Percentiles rank a stretch among this genome's conserved stretches.
Evolutionary conservation across 257 asterid genomes (phyloP).

Genomic region (Fraxinus anomala): DNA sequence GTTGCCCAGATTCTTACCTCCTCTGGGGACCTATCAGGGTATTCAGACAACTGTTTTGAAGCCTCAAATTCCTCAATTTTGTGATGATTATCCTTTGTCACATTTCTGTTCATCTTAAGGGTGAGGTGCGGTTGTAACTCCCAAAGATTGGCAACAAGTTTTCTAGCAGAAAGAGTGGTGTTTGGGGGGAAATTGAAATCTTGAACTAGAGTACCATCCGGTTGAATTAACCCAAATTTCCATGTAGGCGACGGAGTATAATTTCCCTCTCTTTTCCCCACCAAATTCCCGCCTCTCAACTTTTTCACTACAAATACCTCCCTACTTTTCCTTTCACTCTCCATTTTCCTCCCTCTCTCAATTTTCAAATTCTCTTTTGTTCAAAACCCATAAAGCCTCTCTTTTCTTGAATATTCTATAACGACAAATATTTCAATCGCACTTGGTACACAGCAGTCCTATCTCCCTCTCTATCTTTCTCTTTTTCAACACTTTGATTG

Average conservation of each 20-base stretch:
- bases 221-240: constrained; percentile 61
- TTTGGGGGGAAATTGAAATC: constrained; percentile 45
- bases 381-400: constrained; percentile 22
- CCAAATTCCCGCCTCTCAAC: constrained; percentile 64
- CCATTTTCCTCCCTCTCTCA: constrained; percentile 36
- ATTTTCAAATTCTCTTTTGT: constrained; percentile 8
- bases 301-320: constrained; percentile 41
- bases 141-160: constrained; percentile 83
- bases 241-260: constrained; percentile 77
- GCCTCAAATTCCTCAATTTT: constrained; percentile 28
- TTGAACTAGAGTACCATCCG: constrained; percentile 58
- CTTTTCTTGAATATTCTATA: constrained; percentile 2
- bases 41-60: constrained; percentile 23
- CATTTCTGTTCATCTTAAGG: constrained; percentile 35
- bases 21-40: constrained; percentile 27
- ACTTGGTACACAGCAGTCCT: too few relatives aligned
- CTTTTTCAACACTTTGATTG: constrained; percentile 44
- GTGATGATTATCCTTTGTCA: constrained; percentile 27
- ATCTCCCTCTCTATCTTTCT: neutral
- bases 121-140: constrained; percentile 52
- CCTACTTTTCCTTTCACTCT: constrained; percentile 36
- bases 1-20: constrained; percentile 39
- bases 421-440: too few relatives aligned
- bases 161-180: constrained; percentile 64
- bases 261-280: constrained; percentile 68